phyloP scores from a whole-genome alignment of 2,329 filamentous ascomycete genomes.

The Fusarium mangiferae region DNA sequence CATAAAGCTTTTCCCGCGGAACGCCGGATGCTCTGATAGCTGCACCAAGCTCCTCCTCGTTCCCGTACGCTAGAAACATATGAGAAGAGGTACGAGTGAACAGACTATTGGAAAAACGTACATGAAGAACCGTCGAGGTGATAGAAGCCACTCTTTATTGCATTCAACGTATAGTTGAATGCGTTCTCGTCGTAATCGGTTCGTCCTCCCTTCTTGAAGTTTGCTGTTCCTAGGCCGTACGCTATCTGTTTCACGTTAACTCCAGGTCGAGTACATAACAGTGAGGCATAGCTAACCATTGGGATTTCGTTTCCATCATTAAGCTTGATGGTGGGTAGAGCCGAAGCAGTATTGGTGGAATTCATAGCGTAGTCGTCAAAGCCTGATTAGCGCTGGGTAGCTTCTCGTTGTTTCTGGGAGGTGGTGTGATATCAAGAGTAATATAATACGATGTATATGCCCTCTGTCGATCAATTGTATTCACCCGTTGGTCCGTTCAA shows the following conservation, averaged over 20 bases:
- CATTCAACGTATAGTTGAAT: not conserved
- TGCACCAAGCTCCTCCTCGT: not conserved
- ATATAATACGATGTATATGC: not conserved
- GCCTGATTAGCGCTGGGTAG: fast-evolving
- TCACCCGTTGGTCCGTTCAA: not conserved
- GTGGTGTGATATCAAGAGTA: not conserved
- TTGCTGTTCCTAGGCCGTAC: not conserved
- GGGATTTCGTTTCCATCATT: not conserved
- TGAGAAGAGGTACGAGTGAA: not conserved
- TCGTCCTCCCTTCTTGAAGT: not conserved
- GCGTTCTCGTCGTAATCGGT: not conserved
- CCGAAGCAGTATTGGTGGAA: not conserved
- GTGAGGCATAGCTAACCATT: not conserved
- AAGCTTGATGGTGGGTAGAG: not conserved
- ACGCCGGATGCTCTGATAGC: not conserved
- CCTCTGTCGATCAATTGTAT: not conserved
- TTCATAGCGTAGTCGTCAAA: not conserved
- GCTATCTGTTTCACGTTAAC: not conserved
- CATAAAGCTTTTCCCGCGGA: not conserved
- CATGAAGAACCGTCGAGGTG: not conserved
- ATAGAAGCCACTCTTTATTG: not conserved
- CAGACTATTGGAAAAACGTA: fast-evolving
- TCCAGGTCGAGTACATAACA: fast-evolving
- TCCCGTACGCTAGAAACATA: not conserved
- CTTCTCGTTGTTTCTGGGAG: not conserved